Evolutionary conservation across 2,329 filamentous ascomycete genomes (phyloP), one percentile per base, ranked within the genome.

Genomic region (Helicocarpus griseus): DNA sequence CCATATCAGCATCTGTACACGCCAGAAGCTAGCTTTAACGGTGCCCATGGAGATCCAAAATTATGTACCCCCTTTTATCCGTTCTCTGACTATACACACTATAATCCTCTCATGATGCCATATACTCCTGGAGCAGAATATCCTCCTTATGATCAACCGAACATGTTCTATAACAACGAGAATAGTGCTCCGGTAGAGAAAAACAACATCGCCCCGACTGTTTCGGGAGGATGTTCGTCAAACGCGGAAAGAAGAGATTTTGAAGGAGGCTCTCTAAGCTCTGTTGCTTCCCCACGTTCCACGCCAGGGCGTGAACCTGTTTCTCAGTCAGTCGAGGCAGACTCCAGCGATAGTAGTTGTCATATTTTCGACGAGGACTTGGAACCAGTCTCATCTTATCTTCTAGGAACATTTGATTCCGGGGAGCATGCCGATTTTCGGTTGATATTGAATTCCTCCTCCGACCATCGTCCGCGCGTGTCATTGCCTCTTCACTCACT

Each of bases 401-500:
- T 64, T 19, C 47, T 63, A 0, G 22, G 38, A 4, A 24, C 55
- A 11, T 56, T 58, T 29, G 54, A 55, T 21, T 51, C 47, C 1
- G 52, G 52, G 3, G 48, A 57, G 21, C 55, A 56, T 21, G 55
- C 56, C 5, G 63, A 66, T 52, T 54, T 51, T 17, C 44, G 46
- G 2, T 51, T 67, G 19, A 53, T 49, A 4, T 47, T 66, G n/a
- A 53, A 54, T 11, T 63, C 59, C 1, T 40, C 38, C 6, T 50
- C 51, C 1, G 52, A 56, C n/a, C 29, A 49, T 3, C 62, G 61
- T 41, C 50, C 40, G 35, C 53, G 58, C 2, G 47, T 60, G 17
- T 52, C 41, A 6, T 58, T 60, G 28, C 45, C 29, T 5, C 41
- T 56, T 11, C 65, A 67, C 51, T 56, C 52, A 19, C 43, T 58